Percentiles rank a stretch among this genome's conserved stretches.
Evolutionary conservation across 2,329 filamentous ascomycete species (phyloP).

Genomic region (Pezicula rhizophila): DNA sequence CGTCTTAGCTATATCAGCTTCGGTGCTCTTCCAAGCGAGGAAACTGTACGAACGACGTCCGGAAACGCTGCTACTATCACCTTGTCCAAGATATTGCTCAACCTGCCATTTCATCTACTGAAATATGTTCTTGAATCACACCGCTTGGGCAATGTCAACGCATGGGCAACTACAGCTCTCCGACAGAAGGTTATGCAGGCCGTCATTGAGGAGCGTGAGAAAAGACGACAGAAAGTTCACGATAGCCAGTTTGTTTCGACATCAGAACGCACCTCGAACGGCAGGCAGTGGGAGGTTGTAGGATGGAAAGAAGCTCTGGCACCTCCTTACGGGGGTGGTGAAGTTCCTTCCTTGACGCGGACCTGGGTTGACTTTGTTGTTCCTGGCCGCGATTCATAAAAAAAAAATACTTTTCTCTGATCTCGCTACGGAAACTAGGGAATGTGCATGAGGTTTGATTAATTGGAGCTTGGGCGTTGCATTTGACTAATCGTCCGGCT

Average conservation of each 20-base stretch:
- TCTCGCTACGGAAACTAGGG: background rate
- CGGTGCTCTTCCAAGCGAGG: constrained; percentile 49
- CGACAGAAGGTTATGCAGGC: constrained; percentile 42
- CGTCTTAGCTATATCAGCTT: constrained; percentile 63
- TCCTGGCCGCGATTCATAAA: constrained; percentile 1
- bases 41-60: constrained; percentile 25
- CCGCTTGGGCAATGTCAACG: constrained; percentile 44
- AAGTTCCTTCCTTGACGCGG: constrained; percentile 16
- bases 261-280: constrained; percentile 20
- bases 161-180: constrained; percentile 40
- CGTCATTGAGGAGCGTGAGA: constrained; percentile 52
- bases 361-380: constrained; percentile 22
- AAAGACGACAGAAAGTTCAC: constrained; percentile 34
- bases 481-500: too few relatives aligned
- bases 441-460: constrained; percentile 8
- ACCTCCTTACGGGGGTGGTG: constrained; percentile 14
- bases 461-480: too few relatives aligned
- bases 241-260: constrained; percentile 18
- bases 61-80: constrained; percentile 31
- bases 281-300: constrained; percentile 24
- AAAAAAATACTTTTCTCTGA: background rate
- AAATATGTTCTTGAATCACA: constrained; percentile 60
- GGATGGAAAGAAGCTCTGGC: constrained; percentile 28
- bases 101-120: constrained; percentile 62
- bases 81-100: constrained; percentile 62